Conservation (phyloP, 2,329 filamentous ascomycete species). For the Colletotrichum theobromicola region DNA sequence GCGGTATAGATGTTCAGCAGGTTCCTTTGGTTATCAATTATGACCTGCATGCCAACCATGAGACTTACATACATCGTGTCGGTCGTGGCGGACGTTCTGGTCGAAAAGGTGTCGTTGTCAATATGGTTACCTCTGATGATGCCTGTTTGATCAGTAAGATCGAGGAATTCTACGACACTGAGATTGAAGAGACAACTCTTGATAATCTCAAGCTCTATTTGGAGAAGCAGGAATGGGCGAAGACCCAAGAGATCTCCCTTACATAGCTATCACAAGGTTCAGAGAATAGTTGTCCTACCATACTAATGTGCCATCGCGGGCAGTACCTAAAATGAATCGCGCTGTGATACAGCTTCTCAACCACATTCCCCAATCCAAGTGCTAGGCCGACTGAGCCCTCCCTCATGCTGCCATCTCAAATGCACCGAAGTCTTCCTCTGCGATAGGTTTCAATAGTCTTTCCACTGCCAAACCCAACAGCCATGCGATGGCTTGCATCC, state of each 20-base stretch:
- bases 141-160: constrained; percentile 99
- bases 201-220: not conserved
- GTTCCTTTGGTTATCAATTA: constrained; percentile 99
- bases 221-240: not conserved
- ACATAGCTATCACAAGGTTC: too few relatives aligned
- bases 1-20: constrained; percentile 99
- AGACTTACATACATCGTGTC: constrained; percentile 99
- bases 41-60: constrained; percentile 96
- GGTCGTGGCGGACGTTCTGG: constrained; percentile 99
- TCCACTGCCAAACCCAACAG: too few relatives aligned
- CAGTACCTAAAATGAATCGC: too few relatives aligned
- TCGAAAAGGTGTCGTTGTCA: constrained; percentile 99
- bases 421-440: too few relatives aligned
- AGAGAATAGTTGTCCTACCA: too few relatives aligned
- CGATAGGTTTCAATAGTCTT: too few relatives aligned
- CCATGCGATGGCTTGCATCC: too few relatives aligned
- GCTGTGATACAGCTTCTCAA: too few relatives aligned
- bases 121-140: constrained; percentile 99
- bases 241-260: not conserved
- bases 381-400: too few relatives aligned
- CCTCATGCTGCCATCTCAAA: too few relatives aligned
- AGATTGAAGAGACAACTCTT: constrained; percentile 85
- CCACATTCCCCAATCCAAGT: too few relatives aligned
- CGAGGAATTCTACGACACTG: constrained; percentile 99
- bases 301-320: too few relatives aligned